A percentile compares a stretch with the other conserved stretches of the same genome.
Conservation (phyloP, 148 eudicot species). For the Persicaria tinctoria region DNA sequence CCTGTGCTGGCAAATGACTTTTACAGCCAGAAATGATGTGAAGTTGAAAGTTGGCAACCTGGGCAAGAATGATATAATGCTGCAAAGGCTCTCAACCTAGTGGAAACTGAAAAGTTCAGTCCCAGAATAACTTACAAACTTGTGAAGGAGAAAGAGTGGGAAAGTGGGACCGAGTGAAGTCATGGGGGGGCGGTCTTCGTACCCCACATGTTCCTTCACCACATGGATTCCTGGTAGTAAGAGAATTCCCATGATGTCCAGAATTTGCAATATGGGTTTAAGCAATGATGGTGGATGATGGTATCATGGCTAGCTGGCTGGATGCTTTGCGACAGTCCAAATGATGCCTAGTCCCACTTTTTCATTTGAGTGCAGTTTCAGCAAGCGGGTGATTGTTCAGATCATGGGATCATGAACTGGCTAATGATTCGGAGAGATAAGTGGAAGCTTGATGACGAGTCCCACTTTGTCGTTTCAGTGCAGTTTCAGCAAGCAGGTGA, state of each 20-base stretch:
- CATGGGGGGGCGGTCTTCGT: background rate
- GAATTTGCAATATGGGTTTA: slow-evolving; percentile 5
- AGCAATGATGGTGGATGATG: slow-evolving; percentile 4
- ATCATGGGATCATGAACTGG: background rate
- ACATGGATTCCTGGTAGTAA: slow-evolving; percentile 6
- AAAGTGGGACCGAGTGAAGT: background rate
- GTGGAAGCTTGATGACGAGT: background rate
- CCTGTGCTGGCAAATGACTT: background rate
- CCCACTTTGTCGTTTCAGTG: background rate
- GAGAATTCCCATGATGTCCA: slow-evolving; percentile 7
- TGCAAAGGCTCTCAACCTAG: background rate
- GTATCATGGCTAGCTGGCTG: background rate
- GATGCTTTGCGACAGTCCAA: background rate
- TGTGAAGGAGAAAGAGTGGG: background rate
- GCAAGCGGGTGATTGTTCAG: background rate
- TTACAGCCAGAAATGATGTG: background rate
- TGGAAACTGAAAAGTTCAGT: background rate
- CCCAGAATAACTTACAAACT: background rate
- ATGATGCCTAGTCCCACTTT: background rate
- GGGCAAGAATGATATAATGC: too few species aligned
- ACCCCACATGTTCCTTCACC: slow-evolving; percentile 16
- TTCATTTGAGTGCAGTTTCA: background rate
- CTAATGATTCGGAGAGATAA: background rate
- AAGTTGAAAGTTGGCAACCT: slow-evolving; percentile 2
- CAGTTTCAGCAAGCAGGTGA: slow-evolving; percentile 2